Evolutionary conservation across 192 early-diverging fungal genomes (phyloP), one percentile per base, ranked within the genome.

Genomic region (Allomyces macrogynus): DNA sequence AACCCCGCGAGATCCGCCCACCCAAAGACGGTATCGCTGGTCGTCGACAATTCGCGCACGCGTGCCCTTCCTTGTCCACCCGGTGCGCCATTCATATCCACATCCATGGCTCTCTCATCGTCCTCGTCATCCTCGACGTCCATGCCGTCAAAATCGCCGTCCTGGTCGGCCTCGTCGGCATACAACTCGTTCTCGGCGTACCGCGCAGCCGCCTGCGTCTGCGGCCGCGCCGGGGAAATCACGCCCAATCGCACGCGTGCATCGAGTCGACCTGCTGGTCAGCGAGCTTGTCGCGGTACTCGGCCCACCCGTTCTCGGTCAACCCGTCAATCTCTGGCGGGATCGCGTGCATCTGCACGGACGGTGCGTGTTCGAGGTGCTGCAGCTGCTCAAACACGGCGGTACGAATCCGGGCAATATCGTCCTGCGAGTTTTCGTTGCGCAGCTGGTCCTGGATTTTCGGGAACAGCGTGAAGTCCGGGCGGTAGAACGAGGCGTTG

Each of bases 341-440:
- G 24, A 86, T 79, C 71, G 86, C 89, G 61, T 93, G 92, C 89
- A 95, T 91, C 71, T 97, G 94, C 40, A 99, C 90, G 61, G 87
- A 88, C 0, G 96, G 96, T 10, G 94, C 96, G 22, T 84, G 84
- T 68, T 88, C 81, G 43, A 97, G 61, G 63, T 86, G 86, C 49
- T 92, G 75, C 57, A 99, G 78, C 64, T 95, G 89, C 67, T 99
- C 96, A 44, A 95, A 69, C 43, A 98, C 85, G 49, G 12, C 16
- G 3, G 12, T 22, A 4, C 20, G 10, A 62, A 40, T 43, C 16
- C 24, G 24, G 4, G 14, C 18, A 61, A 43, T 14, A 60, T 44
- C 32, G 3, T 24, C 18, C 16, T 61, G 14, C 23, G 27, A 27
- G 27, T 44, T 44, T 23, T 24, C 26, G 24, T 62, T 62, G 62